Evolutionary conservation across 208 protist species (phyloP).

Genomic region (Wallacemonas sp.): DNA sequence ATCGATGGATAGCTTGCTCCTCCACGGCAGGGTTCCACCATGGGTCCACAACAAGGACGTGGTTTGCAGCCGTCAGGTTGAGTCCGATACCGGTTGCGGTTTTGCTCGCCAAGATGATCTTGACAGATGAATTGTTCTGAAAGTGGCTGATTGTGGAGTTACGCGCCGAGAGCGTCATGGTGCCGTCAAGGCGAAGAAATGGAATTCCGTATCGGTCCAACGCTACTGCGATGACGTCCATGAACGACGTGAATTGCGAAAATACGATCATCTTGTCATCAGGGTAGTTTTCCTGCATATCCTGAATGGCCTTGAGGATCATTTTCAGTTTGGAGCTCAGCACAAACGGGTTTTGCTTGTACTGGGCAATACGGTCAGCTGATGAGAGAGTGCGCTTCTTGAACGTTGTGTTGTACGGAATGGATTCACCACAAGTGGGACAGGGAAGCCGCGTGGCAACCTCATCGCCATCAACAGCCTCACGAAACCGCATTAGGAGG

Average conservation of each 20-base stretch:
- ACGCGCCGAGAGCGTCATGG: slow-evolving; percentile 76
- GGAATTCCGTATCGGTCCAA: slow-evolving; percentile 67
- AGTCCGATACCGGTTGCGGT: slow-evolving; percentile 96
- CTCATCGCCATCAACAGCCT: slow-evolving; percentile 74
- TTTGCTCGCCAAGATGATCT: slow-evolving; percentile 93
- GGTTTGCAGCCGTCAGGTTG: slow-evolving; percentile 96
- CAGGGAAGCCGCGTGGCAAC: slow-evolving; percentile 58
- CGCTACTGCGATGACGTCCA: slow-evolving; percentile 93
- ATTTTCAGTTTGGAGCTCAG: slow-evolving; percentile 85
- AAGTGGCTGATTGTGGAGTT: slow-evolving; percentile 82
- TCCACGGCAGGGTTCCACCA: slow-evolving; percentile 98
- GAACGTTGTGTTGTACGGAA: slow-evolving; percentile 67
- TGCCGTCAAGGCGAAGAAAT: slow-evolving; percentile 91
- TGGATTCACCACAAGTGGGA: slow-evolving; percentile 45
- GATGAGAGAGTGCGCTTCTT: slow-evolving; percentile 56
- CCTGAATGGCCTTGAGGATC: slow-evolving; percentile 71
- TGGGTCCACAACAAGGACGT: slow-evolving; percentile 94
- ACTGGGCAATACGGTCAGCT: slow-evolving; percentile 72
- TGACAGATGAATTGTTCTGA: slow-evolving; percentile 50
- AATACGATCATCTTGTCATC: slow-evolving; percentile 97
- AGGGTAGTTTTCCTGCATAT: slow-evolving; percentile 66
- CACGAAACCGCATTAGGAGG: slow-evolving; percentile 73
- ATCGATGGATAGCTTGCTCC: slow-evolving; percentile 94
- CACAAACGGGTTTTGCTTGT: slow-evolving; percentile 65
- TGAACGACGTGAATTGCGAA: slow-evolving; percentile 97